These are phyloP conservation scores for Jaminaea rosea DNA, from an alignment of 1,284 basidiomycete species.

Conservation along the genomic window DNA sequence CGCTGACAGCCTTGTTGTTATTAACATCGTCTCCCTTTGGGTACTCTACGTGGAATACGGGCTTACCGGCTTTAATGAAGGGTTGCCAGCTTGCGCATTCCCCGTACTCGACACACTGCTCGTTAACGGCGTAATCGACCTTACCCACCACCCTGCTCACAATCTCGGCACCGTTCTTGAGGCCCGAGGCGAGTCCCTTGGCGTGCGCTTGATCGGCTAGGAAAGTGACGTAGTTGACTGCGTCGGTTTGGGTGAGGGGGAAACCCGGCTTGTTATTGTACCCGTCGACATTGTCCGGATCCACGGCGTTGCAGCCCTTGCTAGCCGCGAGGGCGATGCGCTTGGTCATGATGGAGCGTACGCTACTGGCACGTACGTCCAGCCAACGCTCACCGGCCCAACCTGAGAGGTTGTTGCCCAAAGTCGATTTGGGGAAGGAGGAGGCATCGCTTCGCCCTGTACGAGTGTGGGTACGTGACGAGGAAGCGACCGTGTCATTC, in stretches of 20 bases:
- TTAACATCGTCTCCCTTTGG: slow-evolving; percentile 1
- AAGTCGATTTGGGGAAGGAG: slow-evolving; percentile 18
- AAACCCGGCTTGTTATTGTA: slow-evolving; percentile 32
- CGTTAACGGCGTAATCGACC: slow-evolving; percentile 3
- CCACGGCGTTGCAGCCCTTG: slow-evolving; percentile 48
- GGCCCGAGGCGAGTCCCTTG: slow-evolving; percentile 24
- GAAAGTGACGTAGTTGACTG: slow-evolving; percentile 40
- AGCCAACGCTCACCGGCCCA: slow-evolving; percentile 3
- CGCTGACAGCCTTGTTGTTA: neutral
- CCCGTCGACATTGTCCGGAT: slow-evolving; percentile 47
- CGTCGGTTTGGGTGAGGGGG: slow-evolving; percentile 25
- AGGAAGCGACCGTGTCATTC: too few relatives aligned
- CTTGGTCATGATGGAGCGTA: slow-evolving; percentile 20
- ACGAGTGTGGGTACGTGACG: too few relatives aligned
- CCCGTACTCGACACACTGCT: slow-evolving; percentile 2
- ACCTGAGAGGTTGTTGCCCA: slow-evolving; percentile 28
- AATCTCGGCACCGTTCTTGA: slow-evolving; percentile 44
- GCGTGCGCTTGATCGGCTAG: slow-evolving; percentile 25
- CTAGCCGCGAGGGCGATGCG: slow-evolving; percentile 32
- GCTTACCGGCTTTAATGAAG: slow-evolving; percentile 4
- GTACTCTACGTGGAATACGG: slow-evolving; percentile 7
- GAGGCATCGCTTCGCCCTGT: too few relatives aligned
- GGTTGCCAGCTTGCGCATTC: slow-evolving; percentile 1
- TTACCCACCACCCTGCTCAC: slow-evolving; percentile 6
- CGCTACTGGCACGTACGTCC: neutral